Evolutionary conservation across 768 basidiomycete genomes (phyloP).

Genomic region (Podaxis sp.): DNA sequence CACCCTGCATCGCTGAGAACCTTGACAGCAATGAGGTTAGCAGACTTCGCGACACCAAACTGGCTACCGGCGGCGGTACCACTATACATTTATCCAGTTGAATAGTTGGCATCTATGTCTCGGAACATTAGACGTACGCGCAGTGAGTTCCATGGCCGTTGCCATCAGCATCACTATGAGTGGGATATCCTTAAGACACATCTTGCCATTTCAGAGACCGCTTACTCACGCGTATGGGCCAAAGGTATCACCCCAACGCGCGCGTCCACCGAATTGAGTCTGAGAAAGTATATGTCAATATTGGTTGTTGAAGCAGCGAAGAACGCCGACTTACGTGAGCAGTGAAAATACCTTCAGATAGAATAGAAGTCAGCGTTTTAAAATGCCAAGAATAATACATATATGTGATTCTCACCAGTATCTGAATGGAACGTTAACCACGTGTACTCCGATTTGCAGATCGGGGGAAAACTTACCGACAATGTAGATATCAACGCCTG

Average conservation of each 20-base stretch:
- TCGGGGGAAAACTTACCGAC: conserved; percentile 21
- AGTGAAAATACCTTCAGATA: conserved; percentile 19
- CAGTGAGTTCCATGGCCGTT: conserved; percentile 37
- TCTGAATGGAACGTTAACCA: conserved; percentile 12
- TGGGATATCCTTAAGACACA: background rate
- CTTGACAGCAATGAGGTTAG: conserved; percentile 35
- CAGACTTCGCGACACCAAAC: conserved; percentile 24
- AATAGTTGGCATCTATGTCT: background rate
- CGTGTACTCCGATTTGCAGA: conserved; percentile 1
- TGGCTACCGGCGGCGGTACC: conserved; percentile 22
- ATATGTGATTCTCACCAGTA: conserved; percentile 16
- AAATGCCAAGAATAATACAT: background rate
- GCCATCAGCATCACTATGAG: conserved; percentile 22
- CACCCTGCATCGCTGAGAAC: conserved; percentile 31
- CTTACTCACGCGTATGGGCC: conserved; percentile 20
- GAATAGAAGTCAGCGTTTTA: background rate
- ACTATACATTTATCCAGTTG: conserved; percentile 1
- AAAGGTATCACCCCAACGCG: conserved; percentile 32
- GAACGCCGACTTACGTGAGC: conserved; percentile 12
- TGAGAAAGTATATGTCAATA: background rate
- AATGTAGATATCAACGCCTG: conserved; percentile 34
- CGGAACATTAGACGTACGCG: conserved; percentile 15
- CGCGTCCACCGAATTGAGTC: conserved; percentile 33
- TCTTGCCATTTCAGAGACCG: background rate
- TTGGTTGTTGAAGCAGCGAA: background rate